Conservation (phyloP, 1,284 basidiomycete genomes). For the Ganoderma meredithae region DNA sequence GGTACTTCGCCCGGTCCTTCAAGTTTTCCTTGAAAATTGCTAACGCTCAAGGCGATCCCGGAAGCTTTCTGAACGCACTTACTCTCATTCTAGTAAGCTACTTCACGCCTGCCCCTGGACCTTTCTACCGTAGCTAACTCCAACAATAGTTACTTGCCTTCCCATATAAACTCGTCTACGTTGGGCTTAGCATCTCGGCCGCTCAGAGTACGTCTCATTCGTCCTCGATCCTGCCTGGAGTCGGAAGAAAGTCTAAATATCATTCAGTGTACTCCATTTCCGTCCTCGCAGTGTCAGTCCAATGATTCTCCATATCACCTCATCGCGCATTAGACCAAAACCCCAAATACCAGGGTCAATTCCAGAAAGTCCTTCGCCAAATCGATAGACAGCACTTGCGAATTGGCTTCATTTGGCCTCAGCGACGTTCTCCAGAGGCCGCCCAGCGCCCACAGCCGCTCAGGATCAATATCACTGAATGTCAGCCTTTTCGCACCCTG, state of each 20-base stretch:
- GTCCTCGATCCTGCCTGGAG: background rate
- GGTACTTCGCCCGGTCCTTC: background rate
- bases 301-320: no score
- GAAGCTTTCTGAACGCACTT: background rate
- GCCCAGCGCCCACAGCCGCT: background rate
- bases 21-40: no score
- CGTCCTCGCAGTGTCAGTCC: background rate
- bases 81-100: background rate
- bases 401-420: constrained; percentile 1
- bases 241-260: background rate
- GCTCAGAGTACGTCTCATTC: background rate
- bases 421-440: background rate
- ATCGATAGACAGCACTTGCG: background rate
- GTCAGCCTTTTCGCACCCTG: no score
- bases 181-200: background rate
- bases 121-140: background rate
- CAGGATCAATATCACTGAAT: background rate
- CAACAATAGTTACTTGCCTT: background rate
- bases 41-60: background rate
- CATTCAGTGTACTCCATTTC: background rate
- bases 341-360: background rate
- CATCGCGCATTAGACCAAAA: background rate
- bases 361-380: constrained; percentile 4
- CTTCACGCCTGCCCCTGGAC: background rate
- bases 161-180: background rate